These are phyloP conservation scores for Candida coquimbonensis DNA, from an alignment of 805 yeast genomes.

Conservation along the genomic window DNA sequence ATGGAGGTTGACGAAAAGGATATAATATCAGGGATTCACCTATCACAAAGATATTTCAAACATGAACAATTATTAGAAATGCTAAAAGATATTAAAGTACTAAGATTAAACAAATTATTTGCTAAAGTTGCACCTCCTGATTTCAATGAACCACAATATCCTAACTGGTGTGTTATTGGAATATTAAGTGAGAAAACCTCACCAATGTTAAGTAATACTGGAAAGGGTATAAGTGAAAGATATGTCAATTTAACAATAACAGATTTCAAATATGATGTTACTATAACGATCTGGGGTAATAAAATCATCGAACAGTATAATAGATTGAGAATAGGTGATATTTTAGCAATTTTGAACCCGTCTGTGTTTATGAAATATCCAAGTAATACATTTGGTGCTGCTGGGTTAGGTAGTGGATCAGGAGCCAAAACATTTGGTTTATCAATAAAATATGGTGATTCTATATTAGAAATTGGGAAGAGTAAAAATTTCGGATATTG, in stretches of 20 bases:
- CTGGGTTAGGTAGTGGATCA: background rate
- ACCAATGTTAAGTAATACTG: constrained; percentile 33
- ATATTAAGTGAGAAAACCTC: constrained; percentile 52
- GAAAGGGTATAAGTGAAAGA: constrained; percentile 35
- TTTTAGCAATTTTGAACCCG: constrained; percentile 74
- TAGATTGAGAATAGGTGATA: constrained; percentile 68
- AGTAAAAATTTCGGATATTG: constrained; percentile 67
- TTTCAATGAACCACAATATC: constrained; percentile 58
- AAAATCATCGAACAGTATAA: constrained; percentile 63
- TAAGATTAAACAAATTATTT: constrained; percentile 51
- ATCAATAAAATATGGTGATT: constrained; percentile 42
- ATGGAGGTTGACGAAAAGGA: constrained; percentile 34
- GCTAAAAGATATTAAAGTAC: constrained; percentile 43
- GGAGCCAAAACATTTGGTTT: constrained; percentile 40
- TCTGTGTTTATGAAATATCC: constrained; percentile 32
- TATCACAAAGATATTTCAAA: constrained; percentile 42
- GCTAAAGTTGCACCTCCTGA: constrained; percentile 66
- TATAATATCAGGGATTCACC: constrained; percentile 34
- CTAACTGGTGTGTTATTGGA: constrained; percentile 81
- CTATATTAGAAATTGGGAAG: constrained; percentile 68
- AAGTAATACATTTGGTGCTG: background rate
- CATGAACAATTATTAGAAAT: constrained; percentile 27
- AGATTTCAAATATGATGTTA: constrained; percentile 55
- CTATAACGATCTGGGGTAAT: constrained; percentile 32
- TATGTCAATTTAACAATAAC: constrained; percentile 60